A percentile compares a stretch with the other conserved stretches of the same genome.
Conservation (phyloP, 495 filamentous ascomycete species). For the Pseudoneurospora amorphoporcata region DNA sequence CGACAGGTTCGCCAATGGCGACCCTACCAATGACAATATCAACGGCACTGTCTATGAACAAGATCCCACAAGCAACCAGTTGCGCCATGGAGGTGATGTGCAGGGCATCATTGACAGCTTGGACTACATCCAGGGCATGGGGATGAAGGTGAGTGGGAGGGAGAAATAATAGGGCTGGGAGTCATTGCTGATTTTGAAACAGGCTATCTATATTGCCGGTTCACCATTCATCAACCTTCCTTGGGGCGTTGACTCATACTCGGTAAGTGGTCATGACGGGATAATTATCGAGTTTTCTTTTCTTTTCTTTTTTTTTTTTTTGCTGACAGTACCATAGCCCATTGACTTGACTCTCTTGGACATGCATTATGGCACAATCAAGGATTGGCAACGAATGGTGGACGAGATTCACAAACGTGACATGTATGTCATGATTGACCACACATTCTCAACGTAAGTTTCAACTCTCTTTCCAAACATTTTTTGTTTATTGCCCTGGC, state of each 20-base stretch:
- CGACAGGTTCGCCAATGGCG: conserved; percentile 59
- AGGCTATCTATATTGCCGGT: conserved; percentile 62
- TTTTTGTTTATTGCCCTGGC: not conserved
- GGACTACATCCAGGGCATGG: conserved; percentile 67
- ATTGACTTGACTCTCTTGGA: conserved; percentile 47
- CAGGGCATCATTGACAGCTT: conserved; percentile 53
- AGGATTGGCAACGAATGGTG: conserved; percentile 52
- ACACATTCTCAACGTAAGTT: conserved; percentile 51
- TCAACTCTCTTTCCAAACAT: not conserved
- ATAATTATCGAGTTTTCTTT: not conserved
- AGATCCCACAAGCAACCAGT: conserved; percentile 53
- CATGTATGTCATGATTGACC: conserved; percentile 67
- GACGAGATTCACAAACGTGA: conserved; percentile 55
- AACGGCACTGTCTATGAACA: conserved; percentile 64
- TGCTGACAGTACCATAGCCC: conserved; percentile 23
- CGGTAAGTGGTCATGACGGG: conserved; percentile 6
- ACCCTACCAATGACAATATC: conserved; percentile 60
- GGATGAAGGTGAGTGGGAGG: conserved; percentile 37
- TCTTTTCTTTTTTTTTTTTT: not conserved
- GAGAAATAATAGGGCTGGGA: not conserved
- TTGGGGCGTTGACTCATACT: conserved; percentile 49
- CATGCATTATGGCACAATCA: conserved; percentile 28
- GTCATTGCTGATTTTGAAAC: not conserved
- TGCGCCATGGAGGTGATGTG: conserved; percentile 62
- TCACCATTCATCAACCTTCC: conserved; percentile 32